phyloP scores from a whole-genome alignment of 495 filamentous ascomycete genomes.

The Jackrogersella multiformis region DNA sequence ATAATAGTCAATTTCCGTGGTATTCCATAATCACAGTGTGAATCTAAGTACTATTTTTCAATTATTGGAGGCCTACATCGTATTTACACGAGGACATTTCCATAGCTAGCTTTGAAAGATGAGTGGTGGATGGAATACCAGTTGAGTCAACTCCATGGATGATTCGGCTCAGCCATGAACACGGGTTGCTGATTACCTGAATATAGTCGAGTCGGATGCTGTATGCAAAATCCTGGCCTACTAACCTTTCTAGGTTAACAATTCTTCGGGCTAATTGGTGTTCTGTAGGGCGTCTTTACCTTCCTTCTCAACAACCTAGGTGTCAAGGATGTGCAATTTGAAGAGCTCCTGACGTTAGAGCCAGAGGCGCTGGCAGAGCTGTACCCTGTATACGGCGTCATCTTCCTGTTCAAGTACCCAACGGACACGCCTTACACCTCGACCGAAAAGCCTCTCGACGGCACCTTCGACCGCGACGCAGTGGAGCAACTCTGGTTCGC shows the following conservation, averaged over 20 bases:
- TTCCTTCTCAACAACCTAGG: constrained; percentile 92
- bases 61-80: too few species aligned
- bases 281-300: constrained; percentile 89
- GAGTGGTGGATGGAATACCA: constrained; percentile 69
- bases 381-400: constrained; percentile 92
- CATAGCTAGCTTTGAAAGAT: constrained; percentile 48
- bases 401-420: constrained; percentile 99
- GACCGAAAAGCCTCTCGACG: constrained; percentile 73
- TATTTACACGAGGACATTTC: neutral
- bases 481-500: constrained; percentile 90
- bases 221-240: constrained; percentile 57
- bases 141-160: constrained; percentile 47
- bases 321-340: constrained; percentile 92
- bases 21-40: neutral
- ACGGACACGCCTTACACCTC: constrained; percentile 71
- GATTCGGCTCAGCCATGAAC: neutral
- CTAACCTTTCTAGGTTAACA: constrained; percentile 3
- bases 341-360: constrained; percentile 93
- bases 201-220: constrained; percentile 91
- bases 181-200: constrained; percentile 50
- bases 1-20: neutral
- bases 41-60: too few species aligned
- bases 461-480: constrained; percentile 78
- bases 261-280: constrained; percentile 7
- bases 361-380: constrained; percentile 78